Conservation (phyloP, 805 yeast genomes). For the Cyberlindnera galapagoensis region DNA sequence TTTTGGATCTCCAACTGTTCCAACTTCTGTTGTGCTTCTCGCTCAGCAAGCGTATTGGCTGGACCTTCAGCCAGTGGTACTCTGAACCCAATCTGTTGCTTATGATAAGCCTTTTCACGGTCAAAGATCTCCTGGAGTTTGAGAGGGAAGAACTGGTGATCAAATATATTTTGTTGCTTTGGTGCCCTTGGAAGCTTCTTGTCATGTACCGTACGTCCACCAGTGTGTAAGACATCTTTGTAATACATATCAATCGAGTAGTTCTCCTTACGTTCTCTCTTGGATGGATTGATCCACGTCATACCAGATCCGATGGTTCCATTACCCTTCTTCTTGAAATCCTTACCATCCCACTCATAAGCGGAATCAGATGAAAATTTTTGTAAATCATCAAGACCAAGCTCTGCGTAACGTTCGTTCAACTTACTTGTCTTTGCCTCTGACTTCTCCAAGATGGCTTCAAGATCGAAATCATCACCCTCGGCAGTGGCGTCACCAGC, state of each 20-base stretch:
- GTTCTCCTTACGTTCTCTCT: constrained; percentile 77
- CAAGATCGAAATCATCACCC: constrained; percentile 54
- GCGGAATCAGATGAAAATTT: constrained; percentile 69
- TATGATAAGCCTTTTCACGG: constrained; percentile 70
- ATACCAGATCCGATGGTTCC: constrained; percentile 41
- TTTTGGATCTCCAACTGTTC: constrained; percentile 70
- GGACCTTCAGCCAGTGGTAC: constrained; percentile 59
- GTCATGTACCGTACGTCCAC: constrained; percentile 44
- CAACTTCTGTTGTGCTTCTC: constrained; percentile 38
- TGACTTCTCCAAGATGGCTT: constrained; percentile 50
- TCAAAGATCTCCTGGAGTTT: constrained; percentile 71
- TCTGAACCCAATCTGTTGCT: constrained; percentile 57
- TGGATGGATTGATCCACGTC: constrained; percentile 80
- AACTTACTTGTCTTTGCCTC: constrained; percentile 58
- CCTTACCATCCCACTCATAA: constrained; percentile 85
- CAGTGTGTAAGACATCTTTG: constrained; percentile 71
- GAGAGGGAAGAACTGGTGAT: constrained; percentile 88
- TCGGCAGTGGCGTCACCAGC: constrained; percentile 22
- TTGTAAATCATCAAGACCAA: constrained; percentile 73
- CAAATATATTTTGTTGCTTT: constrained; percentile 72
- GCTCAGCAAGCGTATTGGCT: constrained; percentile 29
- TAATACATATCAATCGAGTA: constrained; percentile 85
- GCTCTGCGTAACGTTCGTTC: constrained; percentile 54
- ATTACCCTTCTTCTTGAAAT: constrained; percentile 60
- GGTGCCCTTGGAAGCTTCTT: constrained; percentile 74